Conservation (phyloP, 176 grass and related monocot species). For the Aegilops umbellulata region DNA sequence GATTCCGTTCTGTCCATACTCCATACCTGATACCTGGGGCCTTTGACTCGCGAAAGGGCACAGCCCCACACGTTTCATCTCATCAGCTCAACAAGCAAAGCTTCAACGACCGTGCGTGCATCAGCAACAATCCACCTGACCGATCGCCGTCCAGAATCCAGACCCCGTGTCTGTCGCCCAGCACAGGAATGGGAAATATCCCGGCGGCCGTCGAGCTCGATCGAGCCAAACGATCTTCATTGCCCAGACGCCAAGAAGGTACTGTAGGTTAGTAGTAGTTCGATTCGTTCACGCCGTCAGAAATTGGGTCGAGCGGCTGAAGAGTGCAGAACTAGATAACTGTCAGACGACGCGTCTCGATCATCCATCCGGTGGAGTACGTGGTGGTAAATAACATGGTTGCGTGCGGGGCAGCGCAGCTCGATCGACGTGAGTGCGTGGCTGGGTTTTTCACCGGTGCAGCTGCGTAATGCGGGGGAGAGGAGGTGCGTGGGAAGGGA, state of each 20-base stretch:
- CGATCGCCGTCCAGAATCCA: no score
- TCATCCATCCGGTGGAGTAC: background rate
- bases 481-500: no score
- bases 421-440: background rate
- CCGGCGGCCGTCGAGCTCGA: background rate
- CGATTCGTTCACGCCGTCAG: no score
- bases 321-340: background rate
- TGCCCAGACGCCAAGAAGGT: background rate
- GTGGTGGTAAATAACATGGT: background rate
- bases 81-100: no score
- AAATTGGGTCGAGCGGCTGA: no score
- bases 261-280: no score
- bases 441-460: background rate
- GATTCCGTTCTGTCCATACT: background rate
- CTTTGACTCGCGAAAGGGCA: background rate
- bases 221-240: background rate
- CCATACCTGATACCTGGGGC: background rate
- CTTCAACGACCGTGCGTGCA: no score
- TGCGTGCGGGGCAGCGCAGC: conserved; percentile 6
- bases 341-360: background rate
- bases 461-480: background rate
- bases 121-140: background rate
- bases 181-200: background rate
- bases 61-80: background rate
- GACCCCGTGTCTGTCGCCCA: background rate